These are phyloP conservation scores for Thamnidium elegans DNA, from an alignment of 192 early-diverging fungal species.

Conservation along the genomic window DNA sequence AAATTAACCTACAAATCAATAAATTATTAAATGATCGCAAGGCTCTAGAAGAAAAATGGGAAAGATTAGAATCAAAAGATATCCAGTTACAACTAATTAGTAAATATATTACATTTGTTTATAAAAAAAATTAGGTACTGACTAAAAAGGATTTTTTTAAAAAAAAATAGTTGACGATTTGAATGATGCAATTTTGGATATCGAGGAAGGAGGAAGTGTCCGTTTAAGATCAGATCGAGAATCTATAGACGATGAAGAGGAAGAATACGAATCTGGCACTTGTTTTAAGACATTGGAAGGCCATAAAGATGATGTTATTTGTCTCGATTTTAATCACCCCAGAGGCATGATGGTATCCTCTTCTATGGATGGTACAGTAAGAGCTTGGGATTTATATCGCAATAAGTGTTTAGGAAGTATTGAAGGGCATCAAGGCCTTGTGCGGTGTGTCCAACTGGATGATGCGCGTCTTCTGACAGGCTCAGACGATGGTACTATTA, in stretches of 20 bases:
- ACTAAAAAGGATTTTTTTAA: neutral
- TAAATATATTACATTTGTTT: neutral
- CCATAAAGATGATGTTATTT: slow-evolving; percentile 59
- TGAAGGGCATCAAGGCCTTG: slow-evolving; percentile 39
- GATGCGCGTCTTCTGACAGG: slow-evolving; percentile 33
- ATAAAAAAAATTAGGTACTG: neutral
- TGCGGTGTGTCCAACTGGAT: slow-evolving; percentile 37
- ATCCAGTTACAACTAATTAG: slow-evolving; percentile 17
- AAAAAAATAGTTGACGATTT: slow-evolving; percentile 42
- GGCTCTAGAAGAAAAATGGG: slow-evolving; percentile 38
- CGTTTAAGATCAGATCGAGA: slow-evolving; percentile 4
- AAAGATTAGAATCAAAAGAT: slow-evolving; percentile 45
- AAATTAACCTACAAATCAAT: slow-evolving; percentile 48
- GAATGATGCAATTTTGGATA: slow-evolving; percentile 40
- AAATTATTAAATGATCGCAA: slow-evolving; percentile 42
- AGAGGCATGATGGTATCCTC: slow-evolving; percentile 59
- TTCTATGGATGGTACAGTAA: slow-evolving; percentile 66
- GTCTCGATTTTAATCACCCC: slow-evolving; percentile 56
- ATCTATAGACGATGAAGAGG: neutral
- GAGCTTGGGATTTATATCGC: slow-evolving; percentile 65
- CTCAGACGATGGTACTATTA: slow-evolving; percentile 30
- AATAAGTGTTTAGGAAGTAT: slow-evolving; percentile 56
- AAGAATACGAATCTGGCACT: slow-evolving; percentile 11
- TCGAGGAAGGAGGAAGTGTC: slow-evolving; percentile 30
- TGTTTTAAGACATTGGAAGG: slow-evolving; percentile 47